Evolutionary conservation across 352 stramenopile genomes (phyloP).

Genomic region (Phytophthora podocarpi): DNA sequence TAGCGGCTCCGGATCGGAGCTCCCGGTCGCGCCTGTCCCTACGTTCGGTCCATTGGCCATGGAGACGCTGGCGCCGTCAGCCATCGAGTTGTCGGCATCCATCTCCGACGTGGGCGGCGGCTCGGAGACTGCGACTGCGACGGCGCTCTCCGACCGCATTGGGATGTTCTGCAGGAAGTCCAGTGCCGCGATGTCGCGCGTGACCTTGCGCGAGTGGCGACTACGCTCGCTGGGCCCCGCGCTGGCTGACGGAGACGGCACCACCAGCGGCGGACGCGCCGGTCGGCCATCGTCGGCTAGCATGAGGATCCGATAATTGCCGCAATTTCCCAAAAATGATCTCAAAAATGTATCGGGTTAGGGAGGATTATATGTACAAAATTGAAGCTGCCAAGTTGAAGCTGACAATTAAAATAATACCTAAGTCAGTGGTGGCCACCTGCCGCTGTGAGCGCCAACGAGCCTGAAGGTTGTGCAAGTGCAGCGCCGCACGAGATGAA

Average conservation of each 20-base stretch:
- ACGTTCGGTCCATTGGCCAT: background rate
- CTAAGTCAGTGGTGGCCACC: too few relatives aligned
- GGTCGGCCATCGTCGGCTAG: constrained; percentile 8
- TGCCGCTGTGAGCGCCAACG: too few relatives aligned
- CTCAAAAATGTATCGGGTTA: background rate
- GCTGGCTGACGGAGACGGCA: constrained; percentile 42
- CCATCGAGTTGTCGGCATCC: background rate
- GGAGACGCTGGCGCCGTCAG: background rate
- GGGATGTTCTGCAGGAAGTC: constrained; percentile 91
- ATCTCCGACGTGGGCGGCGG: constrained; percentile 7
- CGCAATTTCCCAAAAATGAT: background rate
- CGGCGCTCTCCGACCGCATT: constrained; percentile 68
- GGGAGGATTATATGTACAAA: background rate
- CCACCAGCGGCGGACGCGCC: constrained; percentile 18
- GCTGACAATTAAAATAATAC: too few relatives aligned
- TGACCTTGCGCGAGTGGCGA: constrained; percentile 75
- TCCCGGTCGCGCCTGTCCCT: background rate
- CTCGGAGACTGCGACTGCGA: background rate
- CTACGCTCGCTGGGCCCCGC: constrained; percentile 50
- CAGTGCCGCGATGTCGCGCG: constrained; percentile 85
- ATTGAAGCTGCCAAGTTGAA: too few relatives aligned
- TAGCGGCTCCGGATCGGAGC: constrained; percentile 51
- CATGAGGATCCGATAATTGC: background rate
- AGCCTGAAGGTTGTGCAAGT: too few relatives aligned
- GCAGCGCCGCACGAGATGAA: too few relatives aligned